Percentiles rank a stretch among this genome's conserved stretches.
Conservation (phyloP, 2,329 filamentous ascomycete species). For the Cadophora luteo-olivacea region DNA sequence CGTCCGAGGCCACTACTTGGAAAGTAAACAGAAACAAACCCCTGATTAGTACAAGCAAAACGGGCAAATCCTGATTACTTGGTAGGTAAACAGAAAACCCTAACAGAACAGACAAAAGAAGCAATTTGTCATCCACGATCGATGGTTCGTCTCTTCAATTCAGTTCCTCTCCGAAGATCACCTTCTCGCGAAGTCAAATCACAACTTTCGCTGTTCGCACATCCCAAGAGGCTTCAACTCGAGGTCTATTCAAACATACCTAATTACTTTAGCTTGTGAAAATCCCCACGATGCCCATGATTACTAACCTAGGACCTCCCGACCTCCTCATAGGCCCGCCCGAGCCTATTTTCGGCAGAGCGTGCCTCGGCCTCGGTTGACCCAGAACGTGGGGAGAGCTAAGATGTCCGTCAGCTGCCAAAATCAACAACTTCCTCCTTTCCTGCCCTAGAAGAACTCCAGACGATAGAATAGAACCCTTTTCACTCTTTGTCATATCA, state of each 20-base stretch:
- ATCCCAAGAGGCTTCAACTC: conserved; percentile 1
- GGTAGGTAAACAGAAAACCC: not conserved
- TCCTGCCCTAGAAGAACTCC: conserved; percentile 8
- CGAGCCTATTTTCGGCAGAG: conserved; percentile 2
- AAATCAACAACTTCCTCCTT: conserved; percentile 11
- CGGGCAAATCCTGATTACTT: too few species aligned
- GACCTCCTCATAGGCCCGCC: not conserved
- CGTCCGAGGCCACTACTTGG: not conserved
- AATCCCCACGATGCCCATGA: not conserved
- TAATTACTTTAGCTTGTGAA: not conserved
- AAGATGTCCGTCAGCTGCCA: conserved; percentile 7
- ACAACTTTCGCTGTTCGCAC: not conserved
- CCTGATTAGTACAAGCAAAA: too few species aligned
- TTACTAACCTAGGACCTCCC: conserved; percentile 4
- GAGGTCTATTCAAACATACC: not conserved
- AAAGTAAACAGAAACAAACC: too few species aligned
- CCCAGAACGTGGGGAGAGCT: conserved; percentile 13
- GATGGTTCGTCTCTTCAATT: not conserved
- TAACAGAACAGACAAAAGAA: not conserved
- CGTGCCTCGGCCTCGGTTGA: conserved; percentile 4
- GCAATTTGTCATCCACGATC: not conserved
- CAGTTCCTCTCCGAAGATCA: not conserved
- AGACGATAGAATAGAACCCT: conserved; percentile 28
- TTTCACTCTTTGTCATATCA: not conserved
- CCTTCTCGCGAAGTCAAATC: not conserved